phyloP scores from a whole-genome alignment of 306 rosid genomes.

The Prunus salicina region DNA sequence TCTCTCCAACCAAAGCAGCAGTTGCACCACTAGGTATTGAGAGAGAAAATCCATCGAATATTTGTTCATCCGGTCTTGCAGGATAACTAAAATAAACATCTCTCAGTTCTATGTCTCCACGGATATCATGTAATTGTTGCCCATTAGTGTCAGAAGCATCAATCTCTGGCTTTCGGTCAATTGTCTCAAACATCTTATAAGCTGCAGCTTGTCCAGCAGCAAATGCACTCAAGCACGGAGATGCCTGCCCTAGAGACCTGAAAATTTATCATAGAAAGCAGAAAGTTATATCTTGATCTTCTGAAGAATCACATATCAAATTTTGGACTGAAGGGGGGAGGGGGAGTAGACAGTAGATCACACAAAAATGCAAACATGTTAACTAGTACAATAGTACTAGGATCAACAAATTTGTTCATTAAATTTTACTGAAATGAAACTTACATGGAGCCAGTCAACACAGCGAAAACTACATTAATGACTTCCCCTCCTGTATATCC shows the following conservation, averaged over 20 bases:
- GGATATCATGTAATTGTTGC: slow-evolving; percentile 47
- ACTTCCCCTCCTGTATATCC: slow-evolving; percentile 76
- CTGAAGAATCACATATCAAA: background rate
- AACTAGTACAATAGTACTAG: background rate
- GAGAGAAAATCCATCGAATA: slow-evolving; percentile 59
- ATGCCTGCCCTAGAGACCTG: slow-evolving; percentile 83
- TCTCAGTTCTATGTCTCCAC: slow-evolving; percentile 61
- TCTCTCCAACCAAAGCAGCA: slow-evolving; percentile 76
- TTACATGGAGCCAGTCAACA: slow-evolving; percentile 68
- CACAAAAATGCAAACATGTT: background rate
- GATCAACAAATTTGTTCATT: background rate
- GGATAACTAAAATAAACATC: slow-evolving; percentile 74
- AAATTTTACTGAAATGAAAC: slow-evolving; percentile 20
- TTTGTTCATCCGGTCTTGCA: slow-evolving; percentile 55
- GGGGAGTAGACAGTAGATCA: background rate
- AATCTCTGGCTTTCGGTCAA: slow-evolving; percentile 65
- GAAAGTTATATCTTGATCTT: background rate
- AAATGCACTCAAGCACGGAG: slow-evolving; percentile 81
- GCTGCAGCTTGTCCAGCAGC: slow-evolving; percentile 91
- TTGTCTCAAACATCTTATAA: slow-evolving; percentile 75
- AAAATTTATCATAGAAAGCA: background rate
- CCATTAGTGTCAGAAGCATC: slow-evolving; percentile 61
- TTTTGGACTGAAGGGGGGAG: background rate
- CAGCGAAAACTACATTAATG: slow-evolving; percentile 54
- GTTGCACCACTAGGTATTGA: slow-evolving; percentile 67